Conservation (phyloP, 345 rosid genomes). For the Citrus glauca region DNA sequence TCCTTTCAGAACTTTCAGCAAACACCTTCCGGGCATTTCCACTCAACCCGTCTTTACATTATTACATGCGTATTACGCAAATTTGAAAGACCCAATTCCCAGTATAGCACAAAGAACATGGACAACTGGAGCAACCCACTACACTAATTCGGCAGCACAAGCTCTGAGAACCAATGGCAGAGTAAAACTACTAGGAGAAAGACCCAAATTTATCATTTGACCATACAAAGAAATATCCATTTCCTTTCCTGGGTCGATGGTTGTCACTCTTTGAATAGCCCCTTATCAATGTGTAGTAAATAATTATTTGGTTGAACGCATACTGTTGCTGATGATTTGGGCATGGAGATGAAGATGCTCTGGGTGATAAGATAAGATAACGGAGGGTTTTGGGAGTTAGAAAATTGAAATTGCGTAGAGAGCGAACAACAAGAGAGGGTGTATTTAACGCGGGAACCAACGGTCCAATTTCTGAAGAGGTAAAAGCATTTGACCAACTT, state of each 20-base stretch:
- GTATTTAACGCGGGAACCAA: constrained; percentile 13
- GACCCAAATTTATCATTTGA: constrained; percentile 17
- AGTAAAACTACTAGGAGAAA: constrained; percentile 35
- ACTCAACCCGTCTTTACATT: constrained; percentile 5
- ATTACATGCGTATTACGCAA: constrained; percentile 19
- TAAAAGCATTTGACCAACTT: not conserved
- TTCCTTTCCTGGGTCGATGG: too few species aligned
- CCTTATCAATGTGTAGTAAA: constrained; percentile 26
- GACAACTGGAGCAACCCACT: constrained; percentile 23
- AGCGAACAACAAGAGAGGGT: not conserved
- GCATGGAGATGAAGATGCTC: constrained; percentile 31
- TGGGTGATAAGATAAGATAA: not conserved
- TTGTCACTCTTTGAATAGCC: constrained; percentile 15
- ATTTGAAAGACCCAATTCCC: constrained; percentile 23
- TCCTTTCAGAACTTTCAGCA: constrained; percentile 29
- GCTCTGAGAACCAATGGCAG: constrained; percentile 40
- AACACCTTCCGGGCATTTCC: constrained; percentile 31
- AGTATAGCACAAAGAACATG: constrained; percentile 25
- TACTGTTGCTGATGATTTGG: not conserved
- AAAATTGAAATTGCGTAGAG: not conserved
- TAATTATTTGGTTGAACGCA: constrained; percentile 22
- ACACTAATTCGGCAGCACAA: constrained; percentile 12
- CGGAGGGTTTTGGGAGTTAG: constrained; percentile 11
- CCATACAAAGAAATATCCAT: too few species aligned
- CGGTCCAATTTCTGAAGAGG: constrained; percentile 5